Conservation (phyloP, 2,329 filamentous ascomycete genomes). For the Fusarium pseudoanthophilum region DNA sequence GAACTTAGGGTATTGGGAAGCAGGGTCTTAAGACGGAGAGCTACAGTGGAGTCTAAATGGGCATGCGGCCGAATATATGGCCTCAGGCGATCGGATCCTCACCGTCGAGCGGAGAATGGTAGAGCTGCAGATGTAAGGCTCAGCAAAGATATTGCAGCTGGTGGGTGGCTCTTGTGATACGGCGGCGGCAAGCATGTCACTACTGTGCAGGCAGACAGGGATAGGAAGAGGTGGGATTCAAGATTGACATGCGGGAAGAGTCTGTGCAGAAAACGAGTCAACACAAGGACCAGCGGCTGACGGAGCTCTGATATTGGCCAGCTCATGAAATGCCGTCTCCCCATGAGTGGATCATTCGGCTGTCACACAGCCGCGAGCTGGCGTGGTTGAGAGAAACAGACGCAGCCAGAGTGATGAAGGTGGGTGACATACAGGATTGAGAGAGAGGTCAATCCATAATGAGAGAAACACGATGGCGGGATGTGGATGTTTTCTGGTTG, state of each 20-base stretch:
- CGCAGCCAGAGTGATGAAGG: conserved; percentile 34
- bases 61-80: conserved; percentile 43
- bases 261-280: conserved; percentile 32
- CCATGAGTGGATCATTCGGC: conserved; percentile 39
- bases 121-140: conserved; percentile 32
- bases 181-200: conserved; percentile 40
- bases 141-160: conserved; percentile 30
- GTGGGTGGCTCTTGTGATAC: conserved; percentile 39
- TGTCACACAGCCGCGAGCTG: conserved; percentile 45
- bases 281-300: conserved; percentile 56
- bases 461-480: conserved; percentile 27
- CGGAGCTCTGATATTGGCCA: conserved; percentile 66
- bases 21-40: conserved; percentile 40
- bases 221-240: conserved; percentile 39
- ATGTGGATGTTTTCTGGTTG: conserved; percentile 22
- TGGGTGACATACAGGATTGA: conserved; percentile 44
- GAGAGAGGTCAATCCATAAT: conserved; percentile 18
- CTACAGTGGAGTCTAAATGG: conserved; percentile 39
- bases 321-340: conserved; percentile 40
- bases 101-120: conserved; percentile 28
- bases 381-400: conserved; percentile 35
- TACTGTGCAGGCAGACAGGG: conserved; percentile 10
- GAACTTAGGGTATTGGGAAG: conserved; percentile 20
- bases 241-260: conserved; percentile 47
- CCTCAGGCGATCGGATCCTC: conserved; percentile 40